Percentiles rank a stretch among this genome's conserved stretches.
Conservation (phyloP, 306 rosid genomes). For the Castanea mollissima region DNA sequence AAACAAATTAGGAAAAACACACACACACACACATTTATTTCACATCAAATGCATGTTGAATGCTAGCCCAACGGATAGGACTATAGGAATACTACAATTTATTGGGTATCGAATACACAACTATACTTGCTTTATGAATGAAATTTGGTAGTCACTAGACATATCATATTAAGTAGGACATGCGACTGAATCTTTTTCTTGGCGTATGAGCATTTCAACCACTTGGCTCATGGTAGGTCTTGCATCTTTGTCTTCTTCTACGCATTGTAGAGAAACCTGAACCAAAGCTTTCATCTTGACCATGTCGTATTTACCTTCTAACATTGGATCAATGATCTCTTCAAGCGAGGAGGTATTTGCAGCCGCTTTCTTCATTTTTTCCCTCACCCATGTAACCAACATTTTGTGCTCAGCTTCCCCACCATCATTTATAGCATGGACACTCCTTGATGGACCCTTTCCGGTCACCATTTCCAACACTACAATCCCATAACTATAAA, state of each 20-base stretch:
- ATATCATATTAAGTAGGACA: no score
- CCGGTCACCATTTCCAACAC: slow-evolving; percentile 42
- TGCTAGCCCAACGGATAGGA: no score
- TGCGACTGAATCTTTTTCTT: background rate
- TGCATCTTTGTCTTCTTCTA: no score
- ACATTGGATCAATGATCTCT: background rate
- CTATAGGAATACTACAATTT: no score
- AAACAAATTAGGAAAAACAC: no score
- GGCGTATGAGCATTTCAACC: slow-evolving; percentile 13
- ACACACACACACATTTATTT: no score
- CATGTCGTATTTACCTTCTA: no score
- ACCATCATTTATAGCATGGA: background rate
- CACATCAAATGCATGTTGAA: no score
- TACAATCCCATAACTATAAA: slow-evolving; percentile 40
- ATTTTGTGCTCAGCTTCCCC: slow-evolving; percentile 12
- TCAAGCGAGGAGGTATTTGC: background rate
- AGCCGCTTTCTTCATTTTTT: background rate
- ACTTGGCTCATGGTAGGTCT: background rate
- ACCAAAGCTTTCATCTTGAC: no score
- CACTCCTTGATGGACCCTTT: background rate
- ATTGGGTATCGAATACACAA: no score
- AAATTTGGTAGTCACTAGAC: no score
- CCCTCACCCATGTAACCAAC: slow-evolving; percentile 18
- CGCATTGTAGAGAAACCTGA: no score
- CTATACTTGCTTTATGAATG: background rate